Evolutionary conservation across 305 asterid species (phyloP).

Genomic region (Solanum chacoense): DNA sequence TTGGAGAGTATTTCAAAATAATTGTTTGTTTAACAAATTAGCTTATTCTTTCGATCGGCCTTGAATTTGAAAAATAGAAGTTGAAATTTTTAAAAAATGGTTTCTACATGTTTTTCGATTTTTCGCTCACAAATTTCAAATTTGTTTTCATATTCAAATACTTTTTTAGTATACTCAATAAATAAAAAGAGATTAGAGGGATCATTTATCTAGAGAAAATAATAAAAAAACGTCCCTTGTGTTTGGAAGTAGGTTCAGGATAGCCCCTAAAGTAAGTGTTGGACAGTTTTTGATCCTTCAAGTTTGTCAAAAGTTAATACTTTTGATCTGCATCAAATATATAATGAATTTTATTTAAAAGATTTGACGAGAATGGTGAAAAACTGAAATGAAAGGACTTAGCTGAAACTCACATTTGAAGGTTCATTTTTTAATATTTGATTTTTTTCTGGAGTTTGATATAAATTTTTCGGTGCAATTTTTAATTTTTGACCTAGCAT

Average conservation of each 20-base stretch:
- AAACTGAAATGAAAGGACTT: neutral
- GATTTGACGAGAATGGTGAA: neutral
- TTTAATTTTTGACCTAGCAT: neutral
- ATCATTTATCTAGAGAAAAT: neutral
- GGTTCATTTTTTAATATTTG: neutral
- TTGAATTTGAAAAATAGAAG: neutral
- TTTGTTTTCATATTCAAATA: neutral
- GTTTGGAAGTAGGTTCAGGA: neutral
- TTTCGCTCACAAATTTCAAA: neutral
- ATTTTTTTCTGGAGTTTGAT: neutral
- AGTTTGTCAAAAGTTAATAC: neutral
- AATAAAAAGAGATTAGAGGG: neutral
- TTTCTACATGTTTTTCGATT: neutral
- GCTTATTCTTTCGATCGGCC: neutral
- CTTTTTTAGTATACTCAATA: neutral
- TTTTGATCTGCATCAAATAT: neutral
- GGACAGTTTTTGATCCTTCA: neutral
- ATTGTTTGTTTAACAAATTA: neutral
- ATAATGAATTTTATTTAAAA: neutral
- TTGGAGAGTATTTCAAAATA: neutral
- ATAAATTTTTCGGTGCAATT: neutral
- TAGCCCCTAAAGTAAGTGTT: neutral
- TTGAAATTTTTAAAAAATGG: neutral
- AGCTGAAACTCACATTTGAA: neutral
- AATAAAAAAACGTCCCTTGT: neutral